Evolutionary conservation across 1,284 basidiomycete species (phyloP).

Genomic region (Amylostereum chailletii): DNA sequence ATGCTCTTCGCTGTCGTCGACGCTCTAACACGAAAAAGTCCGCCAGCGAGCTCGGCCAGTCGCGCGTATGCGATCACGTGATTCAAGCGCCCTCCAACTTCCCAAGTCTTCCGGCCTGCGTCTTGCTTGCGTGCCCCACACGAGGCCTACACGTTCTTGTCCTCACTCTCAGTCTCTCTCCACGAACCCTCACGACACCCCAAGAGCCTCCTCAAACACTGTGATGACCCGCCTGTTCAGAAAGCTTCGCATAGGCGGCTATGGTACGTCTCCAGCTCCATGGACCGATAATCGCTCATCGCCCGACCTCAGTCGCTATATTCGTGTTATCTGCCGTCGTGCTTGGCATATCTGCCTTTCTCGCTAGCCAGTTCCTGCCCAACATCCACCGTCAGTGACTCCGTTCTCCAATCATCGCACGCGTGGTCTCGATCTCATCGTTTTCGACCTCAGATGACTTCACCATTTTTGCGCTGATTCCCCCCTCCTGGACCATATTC

Average conservation of each 20-base stretch:
- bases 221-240: constrained; percentile 7
- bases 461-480: constrained; percentile 8
- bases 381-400: constrained; percentile 8
- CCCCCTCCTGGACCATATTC: constrained; percentile 11
- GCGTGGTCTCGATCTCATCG: background rate
- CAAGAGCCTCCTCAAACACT: background rate
- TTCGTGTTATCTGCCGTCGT: constrained; percentile 5
- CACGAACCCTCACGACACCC: background rate
- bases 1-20: constrained; percentile 1
- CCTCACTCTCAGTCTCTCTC: background rate
- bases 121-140: no score
- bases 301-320: constrained; percentile 2
- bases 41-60: background rate
- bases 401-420: background rate
- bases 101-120: no score
- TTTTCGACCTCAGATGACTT: constrained; percentile 6
- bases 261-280: background rate
- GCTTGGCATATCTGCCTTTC: constrained; percentile 6
- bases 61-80: background rate
- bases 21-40: background rate
- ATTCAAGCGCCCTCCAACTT: background rate
- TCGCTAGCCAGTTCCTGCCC: constrained; percentile 8
- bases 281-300: background rate
- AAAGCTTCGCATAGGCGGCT: constrained; percentile 7
- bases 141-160: background rate